phyloP scores from a whole-genome alignment of 352 stramenopile species.

The Bremia lactucae region DNA sequence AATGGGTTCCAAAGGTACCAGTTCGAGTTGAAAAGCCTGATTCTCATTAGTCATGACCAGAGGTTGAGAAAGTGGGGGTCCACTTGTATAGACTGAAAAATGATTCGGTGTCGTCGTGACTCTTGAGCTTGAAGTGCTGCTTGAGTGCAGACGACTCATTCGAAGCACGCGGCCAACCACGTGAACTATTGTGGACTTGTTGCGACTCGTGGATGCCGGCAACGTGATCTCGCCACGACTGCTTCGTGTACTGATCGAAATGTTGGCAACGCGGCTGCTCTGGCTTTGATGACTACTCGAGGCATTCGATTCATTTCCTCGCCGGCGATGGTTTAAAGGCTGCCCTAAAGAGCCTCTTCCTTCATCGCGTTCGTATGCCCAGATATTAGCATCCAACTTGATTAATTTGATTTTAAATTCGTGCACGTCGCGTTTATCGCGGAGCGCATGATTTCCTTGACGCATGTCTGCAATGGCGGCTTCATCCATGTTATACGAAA shows the following conservation, averaged over 20 bases:
- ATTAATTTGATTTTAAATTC: constrained; percentile 67
- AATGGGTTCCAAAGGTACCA: constrained; percentile 45
- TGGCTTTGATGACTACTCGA: constrained; percentile 22
- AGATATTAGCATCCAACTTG: constrained; percentile 70
- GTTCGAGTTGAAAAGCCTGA: constrained; percentile 24
- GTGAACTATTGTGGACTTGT: constrained; percentile 25
- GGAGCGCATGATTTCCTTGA: constrained; percentile 37
- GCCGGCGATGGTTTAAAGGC: constrained; percentile 13
- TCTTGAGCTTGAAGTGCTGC: constrained; percentile 19
- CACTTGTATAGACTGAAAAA: constrained; percentile 27
- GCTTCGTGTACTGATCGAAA: constrained; percentile 27
- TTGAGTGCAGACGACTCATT: constrained; percentile 23
- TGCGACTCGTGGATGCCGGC: constrained; percentile 14
- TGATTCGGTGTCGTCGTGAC: constrained; percentile 20
- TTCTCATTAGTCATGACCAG: constrained; percentile 21
- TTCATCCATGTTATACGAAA: constrained; percentile 56
- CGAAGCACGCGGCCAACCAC: constrained; percentile 24
- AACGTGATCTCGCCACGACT: constrained; percentile 22
- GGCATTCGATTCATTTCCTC: constrained; percentile 20
- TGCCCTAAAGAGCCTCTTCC: constrained; percentile 12
- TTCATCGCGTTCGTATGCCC: constrained; percentile 38
- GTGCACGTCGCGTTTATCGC: constrained; percentile 47
- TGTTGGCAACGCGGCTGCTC: constrained; percentile 19
- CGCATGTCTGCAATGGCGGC: constrained; percentile 31
- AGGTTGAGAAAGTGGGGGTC: constrained; percentile 10